These are phyloP conservation scores for Euphrasia arctica DNA, from an alignment of 305 asterid genomes.

Conservation along the genomic window DNA sequence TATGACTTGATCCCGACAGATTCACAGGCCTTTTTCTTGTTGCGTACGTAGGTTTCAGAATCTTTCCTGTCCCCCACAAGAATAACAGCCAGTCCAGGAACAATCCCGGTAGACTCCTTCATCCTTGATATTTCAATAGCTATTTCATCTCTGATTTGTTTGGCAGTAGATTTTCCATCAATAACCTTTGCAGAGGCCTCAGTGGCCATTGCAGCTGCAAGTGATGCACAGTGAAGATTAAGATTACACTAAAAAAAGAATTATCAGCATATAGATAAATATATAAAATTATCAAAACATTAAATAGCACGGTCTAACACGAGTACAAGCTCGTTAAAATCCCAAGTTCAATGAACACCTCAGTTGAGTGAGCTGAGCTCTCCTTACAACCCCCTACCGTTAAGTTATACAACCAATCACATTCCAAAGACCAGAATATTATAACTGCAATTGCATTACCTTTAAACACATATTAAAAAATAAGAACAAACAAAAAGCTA, in stretches of 20 bases:
- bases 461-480: neutral
- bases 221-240: constrained; percentile 21
- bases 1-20: constrained; percentile 73
- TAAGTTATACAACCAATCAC: constrained; percentile 11
- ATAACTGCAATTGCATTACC: neutral
- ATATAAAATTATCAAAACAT: neutral
- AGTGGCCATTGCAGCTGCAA: constrained; percentile 55
- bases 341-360: neutral
- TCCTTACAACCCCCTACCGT: neutral
- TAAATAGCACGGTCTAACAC: neutral
- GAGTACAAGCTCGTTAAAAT: neutral
- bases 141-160: constrained; percentile 75
- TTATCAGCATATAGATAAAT: neutral
- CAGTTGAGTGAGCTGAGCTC: neutral
- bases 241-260: constrained; percentile 3
- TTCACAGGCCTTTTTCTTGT: constrained; percentile 87
- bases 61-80: constrained; percentile 95
- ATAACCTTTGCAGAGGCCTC: constrained; percentile 63
- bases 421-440: neutral
- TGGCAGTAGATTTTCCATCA: constrained; percentile 83
- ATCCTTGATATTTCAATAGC: constrained; percentile 64
- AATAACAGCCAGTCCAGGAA: constrained; percentile 93
- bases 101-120: constrained; percentile 75
- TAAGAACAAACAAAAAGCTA: neutral
- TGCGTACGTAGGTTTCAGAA: constrained; percentile 90